phyloP scores from a whole-genome alignment of 202 grass and related monocot genomes.

The Schoenoplectus tabernaemontani region DNA sequence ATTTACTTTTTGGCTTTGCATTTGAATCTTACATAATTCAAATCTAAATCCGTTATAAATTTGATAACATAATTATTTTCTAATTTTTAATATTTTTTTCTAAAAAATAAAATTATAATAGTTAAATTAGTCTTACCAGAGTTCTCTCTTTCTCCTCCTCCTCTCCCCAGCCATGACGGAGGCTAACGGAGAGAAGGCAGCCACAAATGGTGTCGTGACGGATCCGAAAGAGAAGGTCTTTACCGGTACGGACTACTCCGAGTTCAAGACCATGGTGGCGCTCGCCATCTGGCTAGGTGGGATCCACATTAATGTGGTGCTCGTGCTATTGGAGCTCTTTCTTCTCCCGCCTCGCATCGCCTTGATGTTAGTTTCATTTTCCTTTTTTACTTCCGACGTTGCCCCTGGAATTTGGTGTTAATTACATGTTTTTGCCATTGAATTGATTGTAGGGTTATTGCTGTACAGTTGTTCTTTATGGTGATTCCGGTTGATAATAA shows the following conservation, averaged over 20 bases:
- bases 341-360: slow-evolving; percentile 64
- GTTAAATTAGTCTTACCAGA: no score
- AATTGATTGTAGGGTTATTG: slow-evolving; percentile 43
- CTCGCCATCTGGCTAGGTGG: slow-evolving; percentile 80
- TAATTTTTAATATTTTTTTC: no score
- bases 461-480: slow-evolving; percentile 77
- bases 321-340: slow-evolving; percentile 59
- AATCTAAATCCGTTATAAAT: no score
- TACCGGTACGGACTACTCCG: slow-evolving; percentile 49
- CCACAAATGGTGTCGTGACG: slow-evolving; percentile 3
- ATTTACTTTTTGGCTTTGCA: no score
- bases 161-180: slow-evolving; percentile 9
- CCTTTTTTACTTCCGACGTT: background rate
- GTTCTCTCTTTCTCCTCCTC: background rate
- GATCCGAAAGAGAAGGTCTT: slow-evolving; percentile 39
- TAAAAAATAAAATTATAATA: no score
- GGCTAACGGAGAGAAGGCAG: slow-evolving; percentile 29
- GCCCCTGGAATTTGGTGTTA: background rate
- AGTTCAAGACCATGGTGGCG: slow-evolving; percentile 42
- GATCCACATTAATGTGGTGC: slow-evolving; percentile 77
- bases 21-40: no score
- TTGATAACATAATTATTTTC: no score
- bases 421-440: background rate
- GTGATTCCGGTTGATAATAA: slow-evolving; percentile 47
- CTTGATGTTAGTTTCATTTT: slow-evolving; percentile 30